phyloP scores from a whole-genome alignment of 805 yeast species.

The Sungouiozyma ichnusensis region DNA sequence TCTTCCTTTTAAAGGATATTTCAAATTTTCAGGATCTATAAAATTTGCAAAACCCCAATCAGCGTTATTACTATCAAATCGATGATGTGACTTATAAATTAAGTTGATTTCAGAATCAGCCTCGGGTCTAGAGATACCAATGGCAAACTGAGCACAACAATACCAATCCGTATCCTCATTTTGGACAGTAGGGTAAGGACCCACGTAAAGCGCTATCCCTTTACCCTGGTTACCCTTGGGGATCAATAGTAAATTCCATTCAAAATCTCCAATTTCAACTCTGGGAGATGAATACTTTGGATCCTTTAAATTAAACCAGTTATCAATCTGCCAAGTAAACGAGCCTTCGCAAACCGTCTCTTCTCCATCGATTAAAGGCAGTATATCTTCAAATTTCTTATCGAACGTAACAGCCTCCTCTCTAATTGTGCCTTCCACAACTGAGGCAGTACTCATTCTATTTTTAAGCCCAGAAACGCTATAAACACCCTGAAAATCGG shows the following conservation, averaged over 20 bases:
- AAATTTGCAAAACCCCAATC: slow-evolving; percentile 96
- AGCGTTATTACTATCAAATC: slow-evolving; percentile 64
- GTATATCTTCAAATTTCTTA: slow-evolving; percentile 14
- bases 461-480: neutral
- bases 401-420: slow-evolving; percentile 16
- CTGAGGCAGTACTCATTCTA: neutral
- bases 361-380: slow-evolving; percentile 15
- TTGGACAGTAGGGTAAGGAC: slow-evolving; percentile 42
- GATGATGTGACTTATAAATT: slow-evolving; percentile 58
- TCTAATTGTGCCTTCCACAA: slow-evolving; percentile 10
- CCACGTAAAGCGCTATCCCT: slow-evolving; percentile 65
- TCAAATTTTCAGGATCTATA: slow-evolving; percentile 44
- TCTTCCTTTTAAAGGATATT: slow-evolving; percentile 29
- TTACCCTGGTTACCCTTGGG: slow-evolving; percentile 62
- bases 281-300: slow-evolving; percentile 32
- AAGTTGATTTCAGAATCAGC: slow-evolving; percentile 49
- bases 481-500: neutral
- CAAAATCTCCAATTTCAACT: slow-evolving; percentile 49
- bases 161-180: slow-evolving; percentile 53
- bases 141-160: slow-evolving; percentile 84
- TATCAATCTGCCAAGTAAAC: slow-evolving; percentile 42
- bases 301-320: slow-evolving; percentile 37
- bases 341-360: slow-evolving; percentile 25
- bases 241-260: slow-evolving; percentile 64
- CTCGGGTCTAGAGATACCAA: slow-evolving; percentile 72